Conservation (phyloP, 495 filamentous ascomycete genomes). For the Penicillium chermesinum region DNA sequence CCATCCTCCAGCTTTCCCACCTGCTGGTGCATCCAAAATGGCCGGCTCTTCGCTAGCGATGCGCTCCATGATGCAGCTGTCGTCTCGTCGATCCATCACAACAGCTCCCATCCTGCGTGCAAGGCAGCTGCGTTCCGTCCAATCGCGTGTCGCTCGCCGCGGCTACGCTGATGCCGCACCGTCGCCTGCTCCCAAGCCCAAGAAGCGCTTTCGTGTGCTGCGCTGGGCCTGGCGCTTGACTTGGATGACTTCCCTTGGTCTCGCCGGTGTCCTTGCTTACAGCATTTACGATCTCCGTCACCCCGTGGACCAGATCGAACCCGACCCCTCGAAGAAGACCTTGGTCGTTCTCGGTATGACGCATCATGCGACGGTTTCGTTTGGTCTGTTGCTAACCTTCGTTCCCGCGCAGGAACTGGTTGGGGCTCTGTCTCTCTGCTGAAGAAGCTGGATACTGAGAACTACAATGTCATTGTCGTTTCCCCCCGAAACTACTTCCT, state of each 20-base stretch:
- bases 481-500: constrained; percentile 99
- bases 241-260: constrained; percentile 62
- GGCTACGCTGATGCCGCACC: constrained; percentile 40
- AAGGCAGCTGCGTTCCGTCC: constrained; percentile 23
- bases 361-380: constrained; percentile 3
- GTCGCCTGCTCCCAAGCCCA: constrained; percentile 35
- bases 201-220: constrained; percentile 48
- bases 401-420: constrained; percentile 64
- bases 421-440: constrained; percentile 96
- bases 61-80: constrained; percentile 37
- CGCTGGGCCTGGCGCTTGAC: constrained; percentile 73
- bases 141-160: constrained; percentile 33
- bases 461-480: constrained; percentile 95
- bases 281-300: constrained; percentile 75
- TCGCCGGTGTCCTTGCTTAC: constrained; percentile 68
- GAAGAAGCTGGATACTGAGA: constrained; percentile 96
- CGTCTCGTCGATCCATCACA: constrained; percentile 39
- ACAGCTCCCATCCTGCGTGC: constrained; percentile 24
- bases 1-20: constrained; percentile 10
- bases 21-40: constrained; percentile 27
- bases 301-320: constrained; percentile 72
- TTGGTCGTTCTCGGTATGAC: constrained; percentile 87
- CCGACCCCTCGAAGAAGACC: constrained; percentile 91
- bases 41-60: constrained; percentile 40
- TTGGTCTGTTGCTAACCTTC: constrained; percentile 14